Evolutionary conservation across 1,284 basidiomycete species (phyloP), one percentile per base, ranked within the genome.

Genomic region (Papiliotrema fonsecae): DNA sequence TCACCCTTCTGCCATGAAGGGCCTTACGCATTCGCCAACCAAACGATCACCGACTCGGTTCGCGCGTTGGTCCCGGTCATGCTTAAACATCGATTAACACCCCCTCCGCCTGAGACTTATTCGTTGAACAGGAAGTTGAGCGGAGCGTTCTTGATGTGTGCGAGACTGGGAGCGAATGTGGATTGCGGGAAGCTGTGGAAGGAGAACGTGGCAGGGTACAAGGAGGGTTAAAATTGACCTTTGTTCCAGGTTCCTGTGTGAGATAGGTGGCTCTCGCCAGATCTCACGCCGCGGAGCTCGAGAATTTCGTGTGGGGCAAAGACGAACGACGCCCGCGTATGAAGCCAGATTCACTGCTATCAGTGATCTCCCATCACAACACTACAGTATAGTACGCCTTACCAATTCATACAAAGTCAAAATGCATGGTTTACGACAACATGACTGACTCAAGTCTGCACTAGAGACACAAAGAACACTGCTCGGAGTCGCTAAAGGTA

Each of bases 61-160:
- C 61, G 71, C 24, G 80, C 77, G 2, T 81, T 84, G 43, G 97
- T 98, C 51, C 94, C 94, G 3, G 77, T 88, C 47, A 97, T 98
- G 91, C 79, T 98, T 47, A 77, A 82, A 58, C 80, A 97, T 64
- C 79, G 93, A 41, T 78, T 94, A 24, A 93, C 89, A 2, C 94
- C 94, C 0, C 94, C 94, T 1, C 94, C 94, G 0, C 77, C 82
- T 51, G 92, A 97, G 75, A 97, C 94, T 1, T 97, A 97, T 71
- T 90, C 86, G 67, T 75, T 97, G 46, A 98, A 98, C 70, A 77
- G 93, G 64, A 98, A 97, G 79, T 69, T 97, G 56, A 92, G 89
- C 57, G 93, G 94, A 0, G 86, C 89, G 2, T 97, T 98, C 75
- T 75, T 98, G 55, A 79, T 97, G 14, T 94, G 94, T 41, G 84